Evolutionary conservation across 2,329 filamentous ascomycete species (phyloP).

Genomic region (Aspergillus ochraceus): DNA sequence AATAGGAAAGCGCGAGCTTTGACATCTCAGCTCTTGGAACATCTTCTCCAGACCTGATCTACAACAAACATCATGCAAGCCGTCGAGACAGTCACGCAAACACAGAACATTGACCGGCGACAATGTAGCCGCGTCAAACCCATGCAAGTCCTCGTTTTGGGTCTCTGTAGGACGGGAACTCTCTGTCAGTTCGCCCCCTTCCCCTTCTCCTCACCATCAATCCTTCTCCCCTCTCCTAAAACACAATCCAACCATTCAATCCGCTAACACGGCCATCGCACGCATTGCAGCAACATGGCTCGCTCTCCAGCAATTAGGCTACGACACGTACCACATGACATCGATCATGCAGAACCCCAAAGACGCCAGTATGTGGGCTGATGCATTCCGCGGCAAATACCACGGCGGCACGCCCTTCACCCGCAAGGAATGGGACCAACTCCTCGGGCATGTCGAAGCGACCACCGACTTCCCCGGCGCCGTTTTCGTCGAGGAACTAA

Average conservation of each 20-base stretch:
- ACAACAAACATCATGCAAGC: slow-evolving; percentile 6
- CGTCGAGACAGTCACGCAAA: slow-evolving; percentile 8
- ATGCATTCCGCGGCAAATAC: slow-evolving; percentile 11
- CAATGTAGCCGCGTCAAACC: slow-evolving; percentile 14
- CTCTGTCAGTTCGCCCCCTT: slow-evolving; percentile 11
- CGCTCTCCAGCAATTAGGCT: slow-evolving; percentile 25
- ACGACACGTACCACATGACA: slow-evolving; percentile 24
- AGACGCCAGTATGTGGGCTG: slow-evolving; percentile 12
- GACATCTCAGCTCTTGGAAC: not conserved
- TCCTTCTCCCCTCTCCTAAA: not conserved
- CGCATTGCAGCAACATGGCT: slow-evolving; percentile 10
- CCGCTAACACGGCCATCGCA: not conserved
- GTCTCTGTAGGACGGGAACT: slow-evolving; percentile 23
- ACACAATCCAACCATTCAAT: not conserved
- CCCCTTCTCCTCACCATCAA: not conserved
- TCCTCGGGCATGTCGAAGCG: slow-evolving; percentile 28
- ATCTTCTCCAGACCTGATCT: not conserved
- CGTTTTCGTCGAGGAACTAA: slow-evolving; percentile 37
- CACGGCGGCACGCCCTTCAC: slow-evolving; percentile 4
- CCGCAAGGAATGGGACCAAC: slow-evolving; percentile 28
- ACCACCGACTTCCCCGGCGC: slow-evolving; percentile 30
- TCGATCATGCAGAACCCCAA: slow-evolving; percentile 15
- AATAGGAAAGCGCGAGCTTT: not conserved
- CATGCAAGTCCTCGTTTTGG: slow-evolving; percentile 23
- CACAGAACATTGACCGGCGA: slow-evolving; percentile 14